phyloP scores from a whole-genome alignment of 1,139 yeast species.

The Geotrichum europaeum region DNA sequence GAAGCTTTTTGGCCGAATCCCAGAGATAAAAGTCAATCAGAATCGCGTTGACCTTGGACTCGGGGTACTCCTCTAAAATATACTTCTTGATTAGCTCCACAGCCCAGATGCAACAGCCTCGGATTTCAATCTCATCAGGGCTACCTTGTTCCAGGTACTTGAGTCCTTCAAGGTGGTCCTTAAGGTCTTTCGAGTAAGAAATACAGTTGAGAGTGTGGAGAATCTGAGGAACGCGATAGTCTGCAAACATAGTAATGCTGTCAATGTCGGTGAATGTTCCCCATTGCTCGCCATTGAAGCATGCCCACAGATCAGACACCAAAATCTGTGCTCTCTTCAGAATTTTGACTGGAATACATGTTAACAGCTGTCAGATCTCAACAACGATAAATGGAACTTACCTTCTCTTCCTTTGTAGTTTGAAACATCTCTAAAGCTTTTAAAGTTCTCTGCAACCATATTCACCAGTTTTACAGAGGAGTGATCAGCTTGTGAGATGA shows the following conservation, averaged over 20 bases:
- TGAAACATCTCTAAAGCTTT: conserved; percentile 35
- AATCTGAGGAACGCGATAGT: conserved; percentile 43
- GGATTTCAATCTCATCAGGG: conserved; percentile 36
- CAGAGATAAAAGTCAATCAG: conserved; percentile 40
- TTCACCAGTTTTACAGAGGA: conserved; percentile 35
- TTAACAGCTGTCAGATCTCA: not conserved
- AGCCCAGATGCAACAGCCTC: conserved; percentile 40
- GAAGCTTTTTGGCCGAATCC: conserved; percentile 41
- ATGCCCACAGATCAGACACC: conserved; percentile 42
- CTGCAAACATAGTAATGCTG: conserved; percentile 43
- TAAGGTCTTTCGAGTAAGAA: conserved; percentile 32
- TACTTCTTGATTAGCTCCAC: conserved; percentile 35
- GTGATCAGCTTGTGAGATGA: conserved; percentile 27
- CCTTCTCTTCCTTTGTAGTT: conserved; percentile 26
- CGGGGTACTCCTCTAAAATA: conserved; percentile 25
- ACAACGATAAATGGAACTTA: conserved; percentile 1
- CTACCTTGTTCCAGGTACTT: conserved; percentile 30
- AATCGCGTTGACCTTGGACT: conserved; percentile 33
- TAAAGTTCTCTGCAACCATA: conserved; percentile 27
- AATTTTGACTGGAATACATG: conserved; percentile 26
- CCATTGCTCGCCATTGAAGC: conserved; percentile 35
- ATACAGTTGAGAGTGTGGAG: conserved; percentile 36
- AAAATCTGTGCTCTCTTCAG: conserved; percentile 41
- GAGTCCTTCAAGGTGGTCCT: conserved; percentile 22
- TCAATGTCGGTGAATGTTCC: conserved; percentile 39